phyloP scores from a whole-genome alignment of 2,329 filamentous ascomycete species.

The Mollisiaceae sp. region DNA sequence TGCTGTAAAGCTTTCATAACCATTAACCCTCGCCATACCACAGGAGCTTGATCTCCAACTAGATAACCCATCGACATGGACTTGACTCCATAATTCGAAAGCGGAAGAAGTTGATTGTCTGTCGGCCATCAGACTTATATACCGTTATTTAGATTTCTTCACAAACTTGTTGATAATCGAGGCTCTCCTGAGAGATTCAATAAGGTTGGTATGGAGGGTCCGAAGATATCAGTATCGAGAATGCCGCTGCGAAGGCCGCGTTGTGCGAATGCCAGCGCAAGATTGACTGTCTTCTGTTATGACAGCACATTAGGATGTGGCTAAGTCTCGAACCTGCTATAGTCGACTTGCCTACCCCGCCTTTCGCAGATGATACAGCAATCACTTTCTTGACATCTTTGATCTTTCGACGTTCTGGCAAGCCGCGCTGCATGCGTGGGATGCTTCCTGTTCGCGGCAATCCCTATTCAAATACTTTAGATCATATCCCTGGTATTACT shows the following conservation, averaged over 20 bases:
- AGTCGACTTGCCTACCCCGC: slow-evolving; percentile 97
- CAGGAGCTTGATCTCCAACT: slow-evolving; percentile 76
- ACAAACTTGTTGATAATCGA: slow-evolving; percentile 72
- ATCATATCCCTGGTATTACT: not conserved
- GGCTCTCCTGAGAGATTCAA: slow-evolving; percentile 83
- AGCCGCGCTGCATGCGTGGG: slow-evolving; percentile 77
- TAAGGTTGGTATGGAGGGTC: slow-evolving; percentile 90
- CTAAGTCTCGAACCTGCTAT: slow-evolving; percentile 67
- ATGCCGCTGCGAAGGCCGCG: slow-evolving; percentile 84
- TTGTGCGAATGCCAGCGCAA: slow-evolving; percentile 85
- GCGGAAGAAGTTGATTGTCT: slow-evolving; percentile 82
- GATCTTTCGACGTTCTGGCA: slow-evolving; percentile 82
- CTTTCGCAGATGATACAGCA: slow-evolving; percentile 96
- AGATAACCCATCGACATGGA: slow-evolving; percentile 99
- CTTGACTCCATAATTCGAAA: slow-evolving; percentile 94
- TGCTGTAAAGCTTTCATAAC: slow-evolving; percentile 97
- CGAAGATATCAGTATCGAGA: slow-evolving; percentile 95
- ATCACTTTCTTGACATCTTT: slow-evolving; percentile 88
- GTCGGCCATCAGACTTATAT: slow-evolving; percentile 34
- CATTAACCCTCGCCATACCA: slow-evolving; percentile 97
- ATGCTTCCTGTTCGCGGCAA: slow-evolving; percentile 79
- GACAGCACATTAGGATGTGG: not conserved
- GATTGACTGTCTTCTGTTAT: slow-evolving; percentile 60
- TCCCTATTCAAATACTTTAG: slow-evolving; percentile 60
- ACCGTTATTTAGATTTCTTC: slow-evolving; percentile 15